phyloP scores from a whole-genome alignment of 805 yeast genomes.

The Candida endomychidarum region DNA sequence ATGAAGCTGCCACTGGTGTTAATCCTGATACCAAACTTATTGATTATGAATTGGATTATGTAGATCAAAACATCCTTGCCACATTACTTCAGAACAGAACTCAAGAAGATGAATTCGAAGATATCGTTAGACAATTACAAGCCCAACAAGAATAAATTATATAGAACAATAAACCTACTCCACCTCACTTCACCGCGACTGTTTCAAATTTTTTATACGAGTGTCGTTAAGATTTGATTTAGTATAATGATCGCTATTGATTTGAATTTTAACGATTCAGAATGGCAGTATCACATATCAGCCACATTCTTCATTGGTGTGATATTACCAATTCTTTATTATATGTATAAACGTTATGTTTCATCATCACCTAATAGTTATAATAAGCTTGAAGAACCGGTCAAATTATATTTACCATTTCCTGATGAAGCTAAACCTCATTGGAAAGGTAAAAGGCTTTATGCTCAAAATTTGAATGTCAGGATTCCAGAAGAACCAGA shows the following conservation, averaged over 20 bases:
- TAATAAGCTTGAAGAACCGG: constrained; percentile 43
- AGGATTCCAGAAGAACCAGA: constrained; percentile 61
- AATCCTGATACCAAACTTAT: constrained; percentile 18
- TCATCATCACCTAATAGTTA: constrained; percentile 39
- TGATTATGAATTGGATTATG: constrained; percentile 40
- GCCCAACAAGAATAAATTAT: constrained; percentile 8
- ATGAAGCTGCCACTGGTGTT: constrained; percentile 38
- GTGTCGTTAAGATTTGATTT: neutral
- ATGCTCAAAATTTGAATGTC: constrained; percentile 55
- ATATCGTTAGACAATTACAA: constrained; percentile 23
- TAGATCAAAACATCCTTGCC: constrained; percentile 48
- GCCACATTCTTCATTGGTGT: constrained; percentile 43
- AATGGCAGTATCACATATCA: constrained; percentile 47
- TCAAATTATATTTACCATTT: constrained; percentile 52
- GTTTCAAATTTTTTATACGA: neutral
- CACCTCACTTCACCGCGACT: neutral
- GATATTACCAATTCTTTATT: constrained; percentile 35
- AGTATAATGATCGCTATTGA: constrained; percentile 41
- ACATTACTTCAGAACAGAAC: constrained; percentile 40
- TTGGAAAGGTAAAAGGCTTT: constrained; percentile 86
- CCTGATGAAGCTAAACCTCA: constrained; percentile 83
- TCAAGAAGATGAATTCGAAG: constrained; percentile 26
- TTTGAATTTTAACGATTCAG: constrained; percentile 38
- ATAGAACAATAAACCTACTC: constrained; percentile 5
- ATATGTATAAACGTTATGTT: constrained; percentile 35